Percentiles rank a stretch among this genome's conserved stretches.
Conservation (phyloP, 495 filamentous ascomycete genomes). For the Tuber aestivum region DNA sequence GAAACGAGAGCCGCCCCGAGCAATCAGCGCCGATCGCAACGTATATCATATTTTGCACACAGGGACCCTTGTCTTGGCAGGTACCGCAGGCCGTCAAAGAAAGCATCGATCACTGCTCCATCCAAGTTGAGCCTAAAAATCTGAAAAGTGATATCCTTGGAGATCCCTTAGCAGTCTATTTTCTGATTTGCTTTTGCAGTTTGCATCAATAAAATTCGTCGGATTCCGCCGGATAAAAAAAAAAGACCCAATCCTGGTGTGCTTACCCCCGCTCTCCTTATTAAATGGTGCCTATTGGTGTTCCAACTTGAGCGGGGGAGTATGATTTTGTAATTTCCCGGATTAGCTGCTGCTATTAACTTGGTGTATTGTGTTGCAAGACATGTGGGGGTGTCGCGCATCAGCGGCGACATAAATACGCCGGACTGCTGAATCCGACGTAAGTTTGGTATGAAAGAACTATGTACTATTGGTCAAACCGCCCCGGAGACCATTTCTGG, state of each 20-base stretch:
- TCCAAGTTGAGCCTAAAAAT: neutral
- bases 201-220: too few species aligned
- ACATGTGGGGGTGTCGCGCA: neutral
- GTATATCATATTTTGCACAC: neutral
- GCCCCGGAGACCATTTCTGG: too few species aligned
- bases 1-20: too few species aligned
- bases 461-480: neutral
- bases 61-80: neutral
- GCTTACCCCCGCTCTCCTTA: neutral
- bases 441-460: neutral
- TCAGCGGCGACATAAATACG: neutral
- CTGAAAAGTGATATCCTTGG: neutral
- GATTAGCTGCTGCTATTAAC: neutral
- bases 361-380: neutral
- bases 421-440: neutral
- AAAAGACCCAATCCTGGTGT: neutral
- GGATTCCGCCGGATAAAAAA: too few species aligned
- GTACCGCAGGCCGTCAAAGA: neutral
- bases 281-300: neutral
- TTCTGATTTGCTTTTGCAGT: too few species aligned
- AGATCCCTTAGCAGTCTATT: accelerated
- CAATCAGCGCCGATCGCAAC: neutral
- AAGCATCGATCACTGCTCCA: neutral
- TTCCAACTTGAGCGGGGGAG: neutral
- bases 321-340: neutral